phyloP scores from a whole-genome alignment of 192 early-diverging fungal species.

The Coemansia sp. region DNA sequence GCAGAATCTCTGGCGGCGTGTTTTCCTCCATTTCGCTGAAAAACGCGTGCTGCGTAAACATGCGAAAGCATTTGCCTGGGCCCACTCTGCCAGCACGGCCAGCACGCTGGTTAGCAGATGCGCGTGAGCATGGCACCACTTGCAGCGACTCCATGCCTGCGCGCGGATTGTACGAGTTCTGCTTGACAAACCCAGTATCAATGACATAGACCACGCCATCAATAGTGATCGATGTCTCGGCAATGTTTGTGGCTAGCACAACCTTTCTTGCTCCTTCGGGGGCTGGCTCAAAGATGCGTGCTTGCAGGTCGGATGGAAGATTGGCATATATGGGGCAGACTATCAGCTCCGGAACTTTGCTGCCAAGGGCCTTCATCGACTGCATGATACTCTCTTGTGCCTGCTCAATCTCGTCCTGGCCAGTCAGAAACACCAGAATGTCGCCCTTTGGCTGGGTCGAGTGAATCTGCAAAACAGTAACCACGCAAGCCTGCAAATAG shows the following conservation, averaged over 20 bases:
- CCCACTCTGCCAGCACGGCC: slow-evolving; percentile 96
- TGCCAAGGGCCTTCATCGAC: slow-evolving; percentile 79
- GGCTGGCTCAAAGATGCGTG: slow-evolving; percentile 95
- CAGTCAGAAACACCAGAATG: slow-evolving; percentile 93
- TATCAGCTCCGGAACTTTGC: slow-evolving; percentile 84
- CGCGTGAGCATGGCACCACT: slow-evolving; percentile 92
- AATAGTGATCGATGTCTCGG: slow-evolving; percentile 97
- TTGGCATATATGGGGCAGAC: slow-evolving; percentile 97
- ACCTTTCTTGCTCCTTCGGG: slow-evolving; percentile 93
- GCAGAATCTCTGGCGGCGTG: slow-evolving; percentile 94
- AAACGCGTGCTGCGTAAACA: slow-evolving; percentile 92
- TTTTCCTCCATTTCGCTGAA: slow-evolving; percentile 93
- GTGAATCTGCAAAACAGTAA: slow-evolving; percentile 92
- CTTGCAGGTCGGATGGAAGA: slow-evolving; percentile 93
- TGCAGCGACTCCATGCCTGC: slow-evolving; percentile 96
- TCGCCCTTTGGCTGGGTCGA: slow-evolving; percentile 86
- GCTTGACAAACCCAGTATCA: slow-evolving; percentile 97
- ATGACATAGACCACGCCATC: slow-evolving; percentile 97
- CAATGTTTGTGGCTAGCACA: slow-evolving; percentile 98
- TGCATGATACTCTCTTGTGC: slow-evolving; percentile 79
- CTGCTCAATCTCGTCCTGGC: slow-evolving; percentile 98
- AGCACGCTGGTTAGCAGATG: slow-evolving; percentile 90
- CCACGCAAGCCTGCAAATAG: slow-evolving; percentile 90
- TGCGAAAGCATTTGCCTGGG: slow-evolving; percentile 95
- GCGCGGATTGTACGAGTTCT: slow-evolving; percentile 92